Evolutionary conservation across 1,139 yeast species (phyloP), one percentile per base, ranked within the genome.

Genomic region (Arxiozyma bovina): DNA sequence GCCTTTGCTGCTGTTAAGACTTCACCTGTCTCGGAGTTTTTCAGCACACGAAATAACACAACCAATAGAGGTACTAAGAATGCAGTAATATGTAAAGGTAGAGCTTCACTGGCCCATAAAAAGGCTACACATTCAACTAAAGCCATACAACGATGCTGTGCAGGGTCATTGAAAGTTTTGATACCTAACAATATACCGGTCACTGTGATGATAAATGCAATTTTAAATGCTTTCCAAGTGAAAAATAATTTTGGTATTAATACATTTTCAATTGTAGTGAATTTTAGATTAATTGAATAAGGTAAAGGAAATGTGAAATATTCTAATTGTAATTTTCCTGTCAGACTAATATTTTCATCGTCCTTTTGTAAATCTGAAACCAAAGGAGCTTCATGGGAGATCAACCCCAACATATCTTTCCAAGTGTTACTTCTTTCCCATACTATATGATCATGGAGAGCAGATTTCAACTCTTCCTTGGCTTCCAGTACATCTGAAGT

Each of bases 351-450:
- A 21, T 42, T 53, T 44, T 57, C 59, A 23, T 55, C 60, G 42
- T 60, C 59, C n/a, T 60, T 62, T 30, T 59, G 58, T 18, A 62
- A 63, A 42, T 64, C 70, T 11, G 67, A 57, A 12, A 60, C 57
- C 25, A 68, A 57, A 38, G 64, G 66, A 34, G 67, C 67, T 34
- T 68, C 65, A 50, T 77, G 77, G 56, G 82, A 77, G 61, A 81
- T 84, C 54, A 82, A 68, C 1, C 86, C 85, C 58, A 82, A 74
- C 82, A 83, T 80, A 64, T 83, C 88, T 64, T 84, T 79, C 88
- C 88, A 83, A 6, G 83, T 83, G 0, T 86, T 82, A 58, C 82
- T 81, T 71, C 89, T 75, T 66, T 83, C 88, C 86, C 88, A 84
- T 15, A 84, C 87, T 51, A 84, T 85, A 63, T 83, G 87, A 58